Conservation (phyloP, 2,329 filamentous ascomycete species). For the Thermoascus crustaceus region DNA sequence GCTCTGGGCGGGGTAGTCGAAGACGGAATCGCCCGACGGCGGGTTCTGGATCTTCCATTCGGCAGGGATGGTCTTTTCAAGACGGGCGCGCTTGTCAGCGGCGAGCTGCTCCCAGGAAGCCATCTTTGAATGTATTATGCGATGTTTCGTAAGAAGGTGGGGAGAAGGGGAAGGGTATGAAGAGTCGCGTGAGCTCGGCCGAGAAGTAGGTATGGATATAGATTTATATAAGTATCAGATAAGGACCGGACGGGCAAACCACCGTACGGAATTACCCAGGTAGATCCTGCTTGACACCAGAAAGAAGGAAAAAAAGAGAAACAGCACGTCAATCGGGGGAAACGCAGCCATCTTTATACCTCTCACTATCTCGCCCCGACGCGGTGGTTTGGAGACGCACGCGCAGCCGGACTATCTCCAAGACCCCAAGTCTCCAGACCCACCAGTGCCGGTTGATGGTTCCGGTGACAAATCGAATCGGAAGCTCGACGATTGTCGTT, state of each 20-base stretch:
- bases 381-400: too few species aligned
- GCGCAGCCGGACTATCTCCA: too few species aligned
- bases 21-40: slow-evolving; percentile 6
- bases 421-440: not conserved
- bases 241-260: not conserved
- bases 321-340: not conserved
- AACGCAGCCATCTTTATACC: not conserved
- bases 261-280: not conserved
- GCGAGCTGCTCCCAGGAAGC: slow-evolving; percentile 12
- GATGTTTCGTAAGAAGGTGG: too few species aligned
- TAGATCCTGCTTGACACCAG: not conserved
- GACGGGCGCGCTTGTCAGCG: slow-evolving; percentile 12
- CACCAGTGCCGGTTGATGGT: too few species aligned
- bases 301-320: not conserved
- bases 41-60: slow-evolving; percentile 12
- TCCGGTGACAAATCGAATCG: too few species aligned
- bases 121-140: too few species aligned
- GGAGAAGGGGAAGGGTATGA: too few species aligned
- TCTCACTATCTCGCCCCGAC: too few species aligned
- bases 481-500: too few species aligned
- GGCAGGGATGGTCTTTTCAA: slow-evolving; percentile 12
- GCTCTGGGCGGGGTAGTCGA: slow-evolving; percentile 9
- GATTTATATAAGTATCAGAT: too few species aligned
- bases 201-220: not conserved
- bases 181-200: too few species aligned